Conservation (phyloP, 768 basidiomycete genomes). For the Suillus spraguei region DNA sequence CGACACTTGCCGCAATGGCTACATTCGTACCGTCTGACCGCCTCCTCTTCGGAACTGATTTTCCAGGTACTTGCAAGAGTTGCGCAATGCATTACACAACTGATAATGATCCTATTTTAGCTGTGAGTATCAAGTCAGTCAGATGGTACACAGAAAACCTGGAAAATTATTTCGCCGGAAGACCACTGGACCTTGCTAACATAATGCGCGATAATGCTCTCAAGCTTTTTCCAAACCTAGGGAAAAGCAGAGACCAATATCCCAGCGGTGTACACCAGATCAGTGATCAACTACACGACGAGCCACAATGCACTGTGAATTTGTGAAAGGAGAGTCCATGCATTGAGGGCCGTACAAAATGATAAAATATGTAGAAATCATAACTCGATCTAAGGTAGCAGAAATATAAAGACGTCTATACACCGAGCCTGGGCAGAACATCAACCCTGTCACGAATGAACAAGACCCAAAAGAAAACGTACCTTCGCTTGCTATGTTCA, state of each 20-base stretch:
- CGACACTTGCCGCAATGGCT: conserved; percentile 53
- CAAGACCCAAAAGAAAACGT: conserved; percentile 23
- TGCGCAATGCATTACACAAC: background rate
- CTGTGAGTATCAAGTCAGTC: conserved; percentile 56
- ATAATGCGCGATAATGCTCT: conserved; percentile 55
- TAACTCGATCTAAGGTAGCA: conserved; percentile 14
- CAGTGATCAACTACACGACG: background rate
- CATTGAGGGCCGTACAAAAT: conserved; percentile 29
- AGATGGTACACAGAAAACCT: conserved; percentile 64
- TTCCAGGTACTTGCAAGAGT: conserved; percentile 55
- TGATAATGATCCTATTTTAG: conserved; percentile 34
- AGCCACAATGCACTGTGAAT: conserved; percentile 16
- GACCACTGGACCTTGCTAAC: conserved; percentile 41
- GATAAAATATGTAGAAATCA: conserved; percentile 25
- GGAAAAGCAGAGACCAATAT: conserved; percentile 7
- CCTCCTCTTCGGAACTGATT: conserved; percentile 75
- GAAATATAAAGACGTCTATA: conserved; percentile 38
- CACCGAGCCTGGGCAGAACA: conserved; percentile 53
- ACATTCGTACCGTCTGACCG: conserved; percentile 50
- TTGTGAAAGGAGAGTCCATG: conserved; percentile 18
- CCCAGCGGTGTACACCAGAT: background rate
- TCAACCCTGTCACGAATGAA: conserved; percentile 15
- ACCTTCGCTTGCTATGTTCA: conserved; percentile 84
- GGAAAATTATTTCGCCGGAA: conserved; percentile 46
- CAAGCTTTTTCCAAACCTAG: conserved; percentile 49